Evolutionary conservation across 371 early-diverging fungal species (phyloP).

Genomic region (Mycotypha africana): DNA sequence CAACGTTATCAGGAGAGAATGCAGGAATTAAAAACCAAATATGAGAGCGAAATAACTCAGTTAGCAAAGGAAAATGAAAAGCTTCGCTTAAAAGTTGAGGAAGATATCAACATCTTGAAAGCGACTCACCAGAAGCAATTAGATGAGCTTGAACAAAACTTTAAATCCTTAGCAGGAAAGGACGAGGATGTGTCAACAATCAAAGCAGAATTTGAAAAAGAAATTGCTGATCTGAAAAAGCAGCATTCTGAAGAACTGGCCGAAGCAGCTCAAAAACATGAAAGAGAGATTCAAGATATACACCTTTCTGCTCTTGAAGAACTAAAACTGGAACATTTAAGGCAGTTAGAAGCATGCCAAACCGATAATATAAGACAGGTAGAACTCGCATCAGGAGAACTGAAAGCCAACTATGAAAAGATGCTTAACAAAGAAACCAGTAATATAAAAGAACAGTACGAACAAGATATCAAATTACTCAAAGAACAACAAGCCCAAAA

Average conservation of each 20-base stretch:
- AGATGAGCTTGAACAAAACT: neutral
- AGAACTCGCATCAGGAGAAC: conserved; percentile 1
- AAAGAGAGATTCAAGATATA: conserved; percentile 15
- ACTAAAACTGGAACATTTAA: conserved; percentile 10
- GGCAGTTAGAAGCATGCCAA: conserved; percentile 1
- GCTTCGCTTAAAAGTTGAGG: neutral
- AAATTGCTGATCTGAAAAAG: conserved; percentile 16
- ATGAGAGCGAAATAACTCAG: neutral
- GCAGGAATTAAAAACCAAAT: conserved; percentile 1
- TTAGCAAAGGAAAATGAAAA: neutral
- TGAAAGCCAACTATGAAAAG: conserved; percentile 1
- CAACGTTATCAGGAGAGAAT: neutral
- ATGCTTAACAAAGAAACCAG: neutral
- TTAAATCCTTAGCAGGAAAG: neutral
- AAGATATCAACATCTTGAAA: neutral
- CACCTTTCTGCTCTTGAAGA: conserved; percentile 3
- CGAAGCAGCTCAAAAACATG: conserved; percentile 9
- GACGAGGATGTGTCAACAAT: neutral
- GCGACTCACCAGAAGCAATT: conserved; percentile 4
- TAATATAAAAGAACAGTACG: conserved; percentile 1
- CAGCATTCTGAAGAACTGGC: conserved; percentile 18
- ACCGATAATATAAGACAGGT: neutral
- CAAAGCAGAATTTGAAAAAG: conserved; percentile 7
- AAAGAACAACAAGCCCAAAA: conserved; percentile 1
- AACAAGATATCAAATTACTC: neutral